phyloP scores from a whole-genome alignment of 108 stramenopile species.

The Nannochloropsis granulata region DNA sequence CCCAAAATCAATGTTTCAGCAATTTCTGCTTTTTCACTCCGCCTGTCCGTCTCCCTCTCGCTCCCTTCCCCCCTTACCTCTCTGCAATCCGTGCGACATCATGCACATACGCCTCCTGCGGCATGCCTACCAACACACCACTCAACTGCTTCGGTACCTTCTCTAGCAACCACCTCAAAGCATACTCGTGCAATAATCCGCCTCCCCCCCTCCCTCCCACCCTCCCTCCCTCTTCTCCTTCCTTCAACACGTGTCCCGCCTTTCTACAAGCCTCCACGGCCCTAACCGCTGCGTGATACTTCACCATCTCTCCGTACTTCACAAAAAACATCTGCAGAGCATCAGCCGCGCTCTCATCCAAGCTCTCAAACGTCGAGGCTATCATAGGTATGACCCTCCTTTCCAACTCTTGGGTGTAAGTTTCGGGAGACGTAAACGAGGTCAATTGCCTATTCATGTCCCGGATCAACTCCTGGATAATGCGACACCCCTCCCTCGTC shows the following conservation, averaged over 20 bases:
- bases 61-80: not conserved
- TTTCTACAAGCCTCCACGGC: not conserved
- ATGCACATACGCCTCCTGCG: not conserved
- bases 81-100: not conserved
- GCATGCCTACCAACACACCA: not conserved
- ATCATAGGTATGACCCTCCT: conserved; percentile 23
- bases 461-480: conserved; percentile 21
- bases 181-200: conserved; percentile 3
- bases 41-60: no score
- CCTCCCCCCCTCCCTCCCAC: not conserved
- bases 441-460: conserved; percentile 25
- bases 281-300: conserved; percentile 10
- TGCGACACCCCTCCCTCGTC: conserved; percentile 11
- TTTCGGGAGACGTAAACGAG: conserved; percentile 15
- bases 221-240: not conserved
- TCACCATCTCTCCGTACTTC: conserved; percentile 18
- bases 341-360: conserved; percentile 13
- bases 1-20: no score
- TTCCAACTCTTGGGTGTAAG: conserved; percentile 11
- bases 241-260: not conserved
- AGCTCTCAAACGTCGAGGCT: conserved; percentile 12
- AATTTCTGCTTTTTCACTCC: no score
- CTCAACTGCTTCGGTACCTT: not conserved
- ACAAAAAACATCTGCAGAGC: conserved; percentile 18
- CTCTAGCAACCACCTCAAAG: conserved; percentile 7